phyloP scores from a whole-genome alignment of 2,329 filamentous ascomycete species.

The Colletotrichum acutatum region DNA sequence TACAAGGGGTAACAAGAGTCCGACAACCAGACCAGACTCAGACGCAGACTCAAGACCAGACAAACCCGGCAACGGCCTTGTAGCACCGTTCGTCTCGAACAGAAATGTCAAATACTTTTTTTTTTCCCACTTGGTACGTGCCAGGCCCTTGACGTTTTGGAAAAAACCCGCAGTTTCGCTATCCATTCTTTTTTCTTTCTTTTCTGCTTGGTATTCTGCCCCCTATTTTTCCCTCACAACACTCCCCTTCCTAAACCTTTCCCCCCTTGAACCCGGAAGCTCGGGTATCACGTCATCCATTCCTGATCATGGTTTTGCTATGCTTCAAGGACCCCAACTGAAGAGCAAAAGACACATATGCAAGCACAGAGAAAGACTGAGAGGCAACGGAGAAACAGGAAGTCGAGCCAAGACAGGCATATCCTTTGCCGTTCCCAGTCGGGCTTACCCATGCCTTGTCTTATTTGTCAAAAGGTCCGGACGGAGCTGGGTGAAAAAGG shows the following conservation, averaged over 20 bases:
- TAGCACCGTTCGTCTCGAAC: constrained; percentile 31
- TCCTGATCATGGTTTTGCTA: neutral
- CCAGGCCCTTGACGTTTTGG: constrained; percentile 12
- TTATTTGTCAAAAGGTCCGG: neutral
- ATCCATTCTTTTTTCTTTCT: neutral
- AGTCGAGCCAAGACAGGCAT: neutral
- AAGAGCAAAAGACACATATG: neutral
- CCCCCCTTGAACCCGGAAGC: constrained; percentile 21
- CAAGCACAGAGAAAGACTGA: no score
- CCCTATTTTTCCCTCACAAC: no score
- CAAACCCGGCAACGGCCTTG: neutral
- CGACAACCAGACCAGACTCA: no score
- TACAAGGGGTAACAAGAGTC: neutral
- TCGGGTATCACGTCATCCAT: constrained; percentile 29
- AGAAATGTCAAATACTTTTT: constrained; percentile 17
- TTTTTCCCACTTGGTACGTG: neutral
- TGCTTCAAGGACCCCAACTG: neutral
- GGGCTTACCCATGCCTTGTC: neutral
- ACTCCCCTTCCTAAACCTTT: neutral
- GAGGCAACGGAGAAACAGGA: neutral
- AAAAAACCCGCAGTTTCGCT: neutral
- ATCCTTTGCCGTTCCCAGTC: neutral
- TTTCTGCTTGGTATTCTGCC: neutral
- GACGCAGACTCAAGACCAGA: neutral
- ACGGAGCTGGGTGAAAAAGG: neutral